A percentile compares a stretch with the other conserved stretches of the same genome.
Conservation (phyloP, 768 basidiomycete genomes). For the Termitomyces sp. region DNA sequence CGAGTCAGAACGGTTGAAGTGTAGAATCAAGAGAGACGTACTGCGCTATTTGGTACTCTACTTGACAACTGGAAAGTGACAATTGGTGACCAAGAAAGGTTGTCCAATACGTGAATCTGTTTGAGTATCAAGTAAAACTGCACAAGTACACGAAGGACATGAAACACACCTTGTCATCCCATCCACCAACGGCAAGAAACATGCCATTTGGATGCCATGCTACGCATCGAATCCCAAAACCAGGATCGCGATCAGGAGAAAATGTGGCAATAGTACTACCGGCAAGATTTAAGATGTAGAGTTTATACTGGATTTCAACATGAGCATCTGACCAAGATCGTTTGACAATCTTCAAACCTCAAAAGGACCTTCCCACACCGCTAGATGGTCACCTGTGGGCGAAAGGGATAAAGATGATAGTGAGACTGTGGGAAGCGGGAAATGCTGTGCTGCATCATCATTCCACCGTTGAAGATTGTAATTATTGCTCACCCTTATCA, state of each 20-base stretch:
- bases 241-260: constrained; percentile 70
- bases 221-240: constrained; percentile 73
- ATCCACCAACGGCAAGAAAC: constrained; percentile 80
- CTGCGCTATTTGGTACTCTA: constrained; percentile 51
- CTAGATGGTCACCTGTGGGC: constrained; percentile 69
- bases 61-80: constrained; percentile 57
- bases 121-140: constrained; percentile 6
- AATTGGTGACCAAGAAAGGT: constrained; percentile 67
- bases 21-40: constrained; percentile 28
- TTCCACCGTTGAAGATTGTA: neutral
- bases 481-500: constrained; percentile 55
- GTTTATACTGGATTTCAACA: constrained; percentile 54
- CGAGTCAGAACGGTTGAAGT: neutral
- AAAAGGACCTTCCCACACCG: constrained; percentile 81
- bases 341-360: constrained; percentile 45
- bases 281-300: constrained; percentile 63
- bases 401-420: constrained; percentile 70
- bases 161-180: constrained; percentile 74
- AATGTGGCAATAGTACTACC: constrained; percentile 65
- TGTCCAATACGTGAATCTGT: constrained; percentile 74
- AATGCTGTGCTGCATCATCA: constrained; percentile 52
- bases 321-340: neutral
- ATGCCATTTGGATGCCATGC: constrained; percentile 85
- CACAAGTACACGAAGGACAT: neutral
- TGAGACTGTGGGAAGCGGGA: constrained; percentile 70